Conservation (phyloP, 176 grass and related monocot genomes). For the Bonia amplexicaulis region DNA sequence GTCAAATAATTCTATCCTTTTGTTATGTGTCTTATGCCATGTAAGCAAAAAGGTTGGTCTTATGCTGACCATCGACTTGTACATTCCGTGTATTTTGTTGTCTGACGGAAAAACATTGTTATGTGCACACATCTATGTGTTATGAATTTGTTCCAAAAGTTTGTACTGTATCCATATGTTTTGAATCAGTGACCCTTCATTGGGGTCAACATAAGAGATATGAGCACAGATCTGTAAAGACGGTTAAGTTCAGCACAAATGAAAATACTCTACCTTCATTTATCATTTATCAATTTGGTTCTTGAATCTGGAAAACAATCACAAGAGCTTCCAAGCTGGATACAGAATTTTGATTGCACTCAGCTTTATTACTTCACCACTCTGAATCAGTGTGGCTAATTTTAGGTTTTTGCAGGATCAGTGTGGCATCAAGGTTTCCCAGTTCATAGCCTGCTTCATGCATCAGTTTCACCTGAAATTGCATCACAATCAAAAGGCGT, state of each 20-base stretch:
- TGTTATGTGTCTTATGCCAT: too few species aligned
- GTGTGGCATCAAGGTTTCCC: conserved; percentile 86
- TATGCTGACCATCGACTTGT: neutral
- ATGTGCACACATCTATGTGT: neutral
- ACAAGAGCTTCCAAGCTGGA: neutral
- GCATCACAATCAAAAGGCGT: neutral
- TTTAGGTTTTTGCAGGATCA: conserved; percentile 93
- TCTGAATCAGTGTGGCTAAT: conserved; percentile 43
- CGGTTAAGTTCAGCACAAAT: neutral
- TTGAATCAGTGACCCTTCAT: neutral
- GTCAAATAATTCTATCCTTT: too few species aligned
- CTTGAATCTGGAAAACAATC: neutral
- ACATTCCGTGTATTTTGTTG: neutral
- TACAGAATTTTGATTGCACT: neutral
- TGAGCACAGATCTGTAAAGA: neutral
- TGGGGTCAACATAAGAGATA: neutral
- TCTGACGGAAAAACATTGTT: neutral
- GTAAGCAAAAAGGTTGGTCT: neutral
- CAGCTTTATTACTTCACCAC: conserved; percentile 9
- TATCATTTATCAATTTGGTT: neutral
- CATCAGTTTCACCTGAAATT: conserved; percentile 90
- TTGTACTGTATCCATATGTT: neutral
- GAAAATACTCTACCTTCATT: neutral
- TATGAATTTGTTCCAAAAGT: neutral
- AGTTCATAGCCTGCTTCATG: conserved; percentile 86